These are phyloP conservation scores for Aplosporella prunicola DNA, from an alignment of 2,329 filamentous ascomycete genomes.

Conservation along the genomic window DNA sequence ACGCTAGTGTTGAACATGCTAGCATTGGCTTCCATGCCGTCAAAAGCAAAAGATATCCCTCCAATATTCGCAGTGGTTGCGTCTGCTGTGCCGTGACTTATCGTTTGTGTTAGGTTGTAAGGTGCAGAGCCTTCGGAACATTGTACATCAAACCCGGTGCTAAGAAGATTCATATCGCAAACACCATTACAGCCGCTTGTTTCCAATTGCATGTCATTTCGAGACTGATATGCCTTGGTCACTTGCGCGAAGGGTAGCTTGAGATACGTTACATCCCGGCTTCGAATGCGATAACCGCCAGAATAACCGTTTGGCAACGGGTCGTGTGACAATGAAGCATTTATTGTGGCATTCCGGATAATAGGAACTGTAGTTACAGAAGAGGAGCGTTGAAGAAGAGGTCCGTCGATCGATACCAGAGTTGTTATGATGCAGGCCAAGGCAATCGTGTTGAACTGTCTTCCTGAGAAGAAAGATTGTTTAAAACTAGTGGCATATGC, in stretches of 20 bases:
- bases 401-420: not conserved
- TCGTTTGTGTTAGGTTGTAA: no score
- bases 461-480: not conserved
- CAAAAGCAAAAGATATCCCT: not conserved
- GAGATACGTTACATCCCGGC: no score
- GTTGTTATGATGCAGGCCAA: conserved; percentile 1
- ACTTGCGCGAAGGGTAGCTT: not conserved
- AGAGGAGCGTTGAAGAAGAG: not conserved
- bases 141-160: not conserved
- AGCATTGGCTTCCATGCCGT: not conserved
- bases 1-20: not conserved
- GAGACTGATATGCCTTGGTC: not conserved
- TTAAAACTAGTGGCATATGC: not conserved
- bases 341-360: not conserved
- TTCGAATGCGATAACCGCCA: no score
- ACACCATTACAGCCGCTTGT: not conserved
- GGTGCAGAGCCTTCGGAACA: not conserved
- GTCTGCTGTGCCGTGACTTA: no score
- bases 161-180: not conserved
- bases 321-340: not conserved
- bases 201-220: not conserved
- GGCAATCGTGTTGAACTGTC: not conserved
- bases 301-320: not conserved
- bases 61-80: not conserved
- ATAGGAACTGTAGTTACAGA: not conserved